Percentiles rank a stretch among this genome's conserved stretches.
phyloP scores from a whole-genome alignment of 768 basidiomycete species.

The Rhodocollybia butyracea region DNA sequence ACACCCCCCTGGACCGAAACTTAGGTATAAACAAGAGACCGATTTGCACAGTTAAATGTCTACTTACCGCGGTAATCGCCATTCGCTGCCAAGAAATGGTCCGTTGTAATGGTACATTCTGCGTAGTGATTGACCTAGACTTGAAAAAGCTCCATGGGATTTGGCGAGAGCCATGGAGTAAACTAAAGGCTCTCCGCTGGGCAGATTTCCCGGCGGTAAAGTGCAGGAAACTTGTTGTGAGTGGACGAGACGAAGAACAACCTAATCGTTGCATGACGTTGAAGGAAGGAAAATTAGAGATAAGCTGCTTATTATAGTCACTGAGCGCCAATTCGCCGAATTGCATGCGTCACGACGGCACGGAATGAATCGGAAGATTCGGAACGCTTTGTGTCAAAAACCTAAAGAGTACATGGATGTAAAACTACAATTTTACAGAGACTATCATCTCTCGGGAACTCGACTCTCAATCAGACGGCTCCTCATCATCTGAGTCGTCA shows the following conservation, averaged over 20 bases:
- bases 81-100: constrained; percentile 10
- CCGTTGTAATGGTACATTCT: not conserved
- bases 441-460: too few relatives aligned
- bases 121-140: not conserved
- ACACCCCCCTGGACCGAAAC: constrained; percentile 57
- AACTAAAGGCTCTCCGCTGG: not conserved
- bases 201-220: not conserved
- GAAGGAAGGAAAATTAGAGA: too few relatives aligned
- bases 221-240: not conserved
- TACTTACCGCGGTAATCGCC: constrained; percentile 11
- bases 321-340: too few relatives aligned
- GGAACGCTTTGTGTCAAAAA: too few relatives aligned
- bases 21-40: not conserved
- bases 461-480: too few relatives aligned
- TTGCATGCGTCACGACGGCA: too few relatives aligned
- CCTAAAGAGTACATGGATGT: not conserved
- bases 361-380: too few relatives aligned
- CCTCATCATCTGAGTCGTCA: constrained; percentile 12
- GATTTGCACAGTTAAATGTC: not conserved
- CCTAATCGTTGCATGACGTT: constrained; percentile 1
- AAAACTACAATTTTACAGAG: too few relatives aligned
- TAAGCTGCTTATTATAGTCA: too few relatives aligned
- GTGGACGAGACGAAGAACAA: not conserved
- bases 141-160: not conserved
- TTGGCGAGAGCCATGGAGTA: too few relatives aligned